A percentile compares a stretch with the other conserved stretches of the same genome.
Evolutionary conservation across 169 alveolate species (phyloP).

Genomic region (Eimeria falciformis): DNA sequence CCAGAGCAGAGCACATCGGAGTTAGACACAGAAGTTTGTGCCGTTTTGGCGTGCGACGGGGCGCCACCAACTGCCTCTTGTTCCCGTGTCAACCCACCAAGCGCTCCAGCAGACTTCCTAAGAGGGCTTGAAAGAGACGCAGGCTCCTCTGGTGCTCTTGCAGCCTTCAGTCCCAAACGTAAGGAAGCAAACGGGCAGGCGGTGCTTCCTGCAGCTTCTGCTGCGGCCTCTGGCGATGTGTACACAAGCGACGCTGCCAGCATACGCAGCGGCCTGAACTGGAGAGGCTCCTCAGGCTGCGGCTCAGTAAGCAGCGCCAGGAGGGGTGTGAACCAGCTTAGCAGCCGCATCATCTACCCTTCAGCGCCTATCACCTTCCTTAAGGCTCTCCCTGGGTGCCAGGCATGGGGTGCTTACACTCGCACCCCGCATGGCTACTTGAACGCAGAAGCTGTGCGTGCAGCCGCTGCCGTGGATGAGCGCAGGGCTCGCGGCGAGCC

Average conservation of each 20-base stretch:
- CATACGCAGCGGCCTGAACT: background rate
- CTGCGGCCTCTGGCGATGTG: background rate
- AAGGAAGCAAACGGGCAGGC: background rate
- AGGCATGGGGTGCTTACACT: conserved; percentile 8
- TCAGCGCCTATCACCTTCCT: conserved; percentile 47
- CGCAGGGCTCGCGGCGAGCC: background rate
- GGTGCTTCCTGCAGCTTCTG: background rate
- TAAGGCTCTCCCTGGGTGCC: background rate
- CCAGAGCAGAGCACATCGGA: background rate
- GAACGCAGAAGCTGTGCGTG: conserved; percentile 58
- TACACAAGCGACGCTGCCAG: background rate
- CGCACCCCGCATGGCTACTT: conserved; percentile 36
- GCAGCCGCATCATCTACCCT: conserved; percentile 4
- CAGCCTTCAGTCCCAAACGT: background rate
- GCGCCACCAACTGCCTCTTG: background rate
- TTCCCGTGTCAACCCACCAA: background rate
- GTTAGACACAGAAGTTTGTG: background rate
- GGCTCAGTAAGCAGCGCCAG: background rate
- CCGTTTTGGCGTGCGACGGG: background rate
- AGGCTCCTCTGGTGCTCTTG: background rate
- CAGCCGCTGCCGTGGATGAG: conserved; percentile 35
- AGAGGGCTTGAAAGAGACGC: background rate
- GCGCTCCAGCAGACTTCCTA: background rate
- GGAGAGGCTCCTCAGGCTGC: background rate
- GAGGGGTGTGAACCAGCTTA: background rate